A percentile compares a stretch with the other conserved stretches of the same genome.
Conservation (phyloP, 495 filamentous ascomycete genomes). For the Poronia punctata region DNA sequence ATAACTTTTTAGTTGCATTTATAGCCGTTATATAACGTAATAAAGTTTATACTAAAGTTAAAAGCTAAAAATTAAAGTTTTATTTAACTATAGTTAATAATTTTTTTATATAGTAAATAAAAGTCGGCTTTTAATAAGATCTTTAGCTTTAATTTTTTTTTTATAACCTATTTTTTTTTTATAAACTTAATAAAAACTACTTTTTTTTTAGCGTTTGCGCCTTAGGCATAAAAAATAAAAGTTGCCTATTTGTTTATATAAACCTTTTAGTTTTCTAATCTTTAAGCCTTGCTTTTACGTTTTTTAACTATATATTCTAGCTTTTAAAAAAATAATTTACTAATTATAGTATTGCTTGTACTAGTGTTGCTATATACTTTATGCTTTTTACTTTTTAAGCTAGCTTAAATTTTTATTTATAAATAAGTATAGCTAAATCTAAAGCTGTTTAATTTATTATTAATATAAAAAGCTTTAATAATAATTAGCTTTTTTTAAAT, state of each 20-base stretch:
- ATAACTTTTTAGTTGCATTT: no score
- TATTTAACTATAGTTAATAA: no score
- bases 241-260: background rate
- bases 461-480: background rate
- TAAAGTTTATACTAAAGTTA: no score
- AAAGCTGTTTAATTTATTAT: background rate
- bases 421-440: background rate
- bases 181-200: background rate
- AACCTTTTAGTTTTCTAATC: no score
- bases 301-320: background rate
- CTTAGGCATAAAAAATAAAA: background rate
- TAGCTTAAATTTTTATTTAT: background rate
- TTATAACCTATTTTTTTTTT: background rate
- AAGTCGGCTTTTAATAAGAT: no score
- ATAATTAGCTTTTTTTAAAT: no score
- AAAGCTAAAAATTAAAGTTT: no score
- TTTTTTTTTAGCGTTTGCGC: background rate
- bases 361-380: background rate
- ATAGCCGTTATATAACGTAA: no score
- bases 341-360: background rate
- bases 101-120: no score
- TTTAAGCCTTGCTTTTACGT: no score
- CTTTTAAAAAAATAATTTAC: background rate
- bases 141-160: no score
- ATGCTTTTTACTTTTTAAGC: background rate